Percentiles rank a stretch among this genome's conserved stretches.
Evolutionary conservation across 495 filamentous ascomycete genomes (phyloP).

Genomic region (Penicillium canariense): DNA sequence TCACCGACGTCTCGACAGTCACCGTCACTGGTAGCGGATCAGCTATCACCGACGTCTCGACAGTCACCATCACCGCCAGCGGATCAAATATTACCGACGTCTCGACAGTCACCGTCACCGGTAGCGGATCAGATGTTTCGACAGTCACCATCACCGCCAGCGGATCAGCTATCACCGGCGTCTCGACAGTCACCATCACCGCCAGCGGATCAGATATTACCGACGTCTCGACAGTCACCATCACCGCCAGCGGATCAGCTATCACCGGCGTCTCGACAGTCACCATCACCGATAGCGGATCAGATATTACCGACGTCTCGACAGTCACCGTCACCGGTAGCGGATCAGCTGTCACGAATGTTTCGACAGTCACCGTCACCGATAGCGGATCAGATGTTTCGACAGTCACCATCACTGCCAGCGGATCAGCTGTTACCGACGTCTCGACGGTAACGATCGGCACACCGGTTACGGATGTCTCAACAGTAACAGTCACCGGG

Average conservation of each 20-base stretch:
- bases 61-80: not conserved
- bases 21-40: not conserved
- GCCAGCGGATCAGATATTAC: not conserved
- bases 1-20: not conserved
- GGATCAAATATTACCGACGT: not conserved
- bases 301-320: too few species aligned
- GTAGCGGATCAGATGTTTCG: not conserved
- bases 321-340: too few species aligned
- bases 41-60: not conserved
- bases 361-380: too few species aligned
- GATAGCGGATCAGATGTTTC: too few species aligned
- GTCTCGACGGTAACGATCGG: not conserved
- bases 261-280: not conserved
- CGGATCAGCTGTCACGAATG: too few species aligned
- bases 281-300: too few species aligned
- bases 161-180: too few species aligned
- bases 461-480: not conserved
- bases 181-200: not conserved
- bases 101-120: not conserved
- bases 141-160: slow-evolving; percentile 1
- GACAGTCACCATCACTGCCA: not conserved
- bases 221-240: not conserved
- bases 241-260: slow-evolving; percentile 1
- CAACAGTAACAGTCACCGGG: not conserved
- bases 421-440: not conserved